Base-by-base conservation (phyloP, 108 stramenopile species). In the Stephanodiscus minutulus region DNA sequence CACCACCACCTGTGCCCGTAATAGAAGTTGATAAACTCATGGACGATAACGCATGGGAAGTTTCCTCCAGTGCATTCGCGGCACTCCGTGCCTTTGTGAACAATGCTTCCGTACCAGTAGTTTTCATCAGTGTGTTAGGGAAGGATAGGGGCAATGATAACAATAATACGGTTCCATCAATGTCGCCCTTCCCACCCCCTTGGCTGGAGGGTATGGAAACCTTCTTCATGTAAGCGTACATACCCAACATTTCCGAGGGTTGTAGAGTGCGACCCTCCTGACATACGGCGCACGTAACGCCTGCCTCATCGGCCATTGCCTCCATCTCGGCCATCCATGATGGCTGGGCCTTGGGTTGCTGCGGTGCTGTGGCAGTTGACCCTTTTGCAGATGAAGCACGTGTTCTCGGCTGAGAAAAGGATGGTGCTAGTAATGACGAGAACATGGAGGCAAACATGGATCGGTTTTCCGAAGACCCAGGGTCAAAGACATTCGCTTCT, bases 271-370 rank as follows among this genome's bases (percentile, higher is more conserved):
- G 64, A 7, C 93, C 93, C 71, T 94, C 93, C 67, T 94, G 93
- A 67, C 93, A 94, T 27, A 91, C 86, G 9, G 88, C 83, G 68
- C 93, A 94, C 3, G 83, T 85, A 41, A 91, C 57, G 35, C 89
- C 90, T 35, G 73, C 81, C 74, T 94, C 93, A 33, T 94, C 93
- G 47, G 86, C 93, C 74, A 94, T 74, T 12, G 83, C 83, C 63
- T 94, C 93, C 89, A 91, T 87, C 61, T 94, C 93, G 11, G 74
- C 71, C 83, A 94, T 84, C 93, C 93, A 94, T 0, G 85, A 81
- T 55, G 93, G 93, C 60, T 63, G 48, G 5, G 29, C 29, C 50
- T 56, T 73, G 13, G 29, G 29, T 35, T 58, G 57, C 52, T 25
- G 52, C 25, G 52, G 27, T 53, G 12, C 11, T 53, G 76, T 36